Evolutionary conservation across 345 rosid genomes (phyloP), one percentile per base, ranked within the genome.

Genomic region (Iberis pinnata): DNA sequence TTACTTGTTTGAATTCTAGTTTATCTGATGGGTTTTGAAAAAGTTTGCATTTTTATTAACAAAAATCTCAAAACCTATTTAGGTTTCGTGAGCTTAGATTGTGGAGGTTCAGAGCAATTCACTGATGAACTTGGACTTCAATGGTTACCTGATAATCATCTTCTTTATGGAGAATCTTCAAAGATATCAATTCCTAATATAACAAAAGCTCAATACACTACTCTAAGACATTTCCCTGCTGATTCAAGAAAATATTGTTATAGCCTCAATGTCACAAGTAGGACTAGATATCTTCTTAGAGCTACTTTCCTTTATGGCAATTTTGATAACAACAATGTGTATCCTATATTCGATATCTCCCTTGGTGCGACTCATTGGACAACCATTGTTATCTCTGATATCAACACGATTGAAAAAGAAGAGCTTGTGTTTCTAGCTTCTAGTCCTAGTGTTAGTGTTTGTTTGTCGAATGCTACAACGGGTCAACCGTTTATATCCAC

Each of bases 401-500:
- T 87, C 3, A 45, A 49, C 20, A 78, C 81, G 1, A 73, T 93
- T 43, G 97, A 88, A 71, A 72, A 49, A 43, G 54, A 31, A 24
- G 99, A 93, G 71, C 81, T 93, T 10, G 78, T 93, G 70, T 86
- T 93, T 75, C 81, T 88, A 33, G 97, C 99, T 56, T 65, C 79
- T 32, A 72, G 63, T 72, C 74, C 90, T 54, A 75, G 69, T 9
- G 53, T 88, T 32, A 80, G 88, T 17, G 84, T 93, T 56, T 93
- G 99, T 68, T 72, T 93, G 63, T 93, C 99, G 3, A 88, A 88
- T 65, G 99, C 99, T 35, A 93, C 97, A 9, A 88, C 97, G 1
- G 95, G 99, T 9, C 82, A 79, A 75, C 99, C 97, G 24, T 93
- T 93, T 78, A 83, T 93, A 64, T 93, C 99, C 19, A 88, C 97